Base-by-base conservation (phyloP, 768 basidiomycete genomes). In the Suillus variegatus region DNA sequence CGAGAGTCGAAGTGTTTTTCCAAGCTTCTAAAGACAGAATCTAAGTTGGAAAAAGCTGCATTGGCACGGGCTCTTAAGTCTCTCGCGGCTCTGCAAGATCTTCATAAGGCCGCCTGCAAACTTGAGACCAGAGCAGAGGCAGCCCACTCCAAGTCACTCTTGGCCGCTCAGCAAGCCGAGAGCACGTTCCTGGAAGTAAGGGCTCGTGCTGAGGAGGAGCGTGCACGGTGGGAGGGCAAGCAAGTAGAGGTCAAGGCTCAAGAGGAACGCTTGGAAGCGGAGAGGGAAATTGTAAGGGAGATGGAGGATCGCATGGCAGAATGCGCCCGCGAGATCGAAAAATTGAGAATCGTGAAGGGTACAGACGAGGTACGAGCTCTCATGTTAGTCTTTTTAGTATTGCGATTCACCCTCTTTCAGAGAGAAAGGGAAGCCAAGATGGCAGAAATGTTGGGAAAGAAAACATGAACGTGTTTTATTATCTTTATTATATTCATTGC, bases 281-380 rank as follows among this genome's bases (percentile, higher is more conserved):
- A 84, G 22, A 81, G 84, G 52, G 80, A 82, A 32, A 85, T 84
- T 8, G 87, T 88, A 3, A 80, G 74, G 61, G 83, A 88, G 61
- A 82, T 85, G 28, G 91, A 89, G 1, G 81, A 85, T 60, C 84
- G 83, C 69, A 78, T 93, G 62, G 83, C 87, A 60, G 87, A 88
- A 63, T 93, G 93, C 80, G 83, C 84, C n/a, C 82, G 85, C 62
- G 90, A 93, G 70, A 83, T 94, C 2, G 90, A 93, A 68, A 82
- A 82, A 67, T 73, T 93, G 61, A 79, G 91, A 38, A 79, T 81
- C 22, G 82, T 87, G 69, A 88, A 89, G 72, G 85, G 84, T 43
- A 87, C 86, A 9, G 92, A 93, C 68, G 92, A 93, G 79, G 75
- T 78, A 46, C 13, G 75, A 64, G 28, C 16, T 38, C 70, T 75